Evolutionary conservation across 345 rosid species (phyloP).

Genomic region (Hypericum androsaemum): DNA sequence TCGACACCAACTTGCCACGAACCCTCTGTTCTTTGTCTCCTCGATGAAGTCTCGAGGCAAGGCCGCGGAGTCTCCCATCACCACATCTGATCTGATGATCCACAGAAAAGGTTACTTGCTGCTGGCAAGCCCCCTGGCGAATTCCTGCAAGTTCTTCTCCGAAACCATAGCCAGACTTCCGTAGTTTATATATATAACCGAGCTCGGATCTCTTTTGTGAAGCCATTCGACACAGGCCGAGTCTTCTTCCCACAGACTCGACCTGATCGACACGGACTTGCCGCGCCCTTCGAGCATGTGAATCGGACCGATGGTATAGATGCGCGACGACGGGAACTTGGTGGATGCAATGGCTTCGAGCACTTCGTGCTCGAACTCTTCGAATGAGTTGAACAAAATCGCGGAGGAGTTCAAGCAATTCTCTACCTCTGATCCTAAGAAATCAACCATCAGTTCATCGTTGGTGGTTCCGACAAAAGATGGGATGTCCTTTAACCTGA

Average conservation of each 20-base stretch:
- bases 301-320: slow-evolving; percentile 29
- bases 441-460: slow-evolving; percentile 28
- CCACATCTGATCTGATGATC: slow-evolving; percentile 24
- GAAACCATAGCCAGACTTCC: slow-evolving; percentile 18
- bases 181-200: slow-evolving; percentile 20
- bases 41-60: slow-evolving; percentile 17
- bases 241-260: slow-evolving; percentile 30
- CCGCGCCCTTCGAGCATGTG: slow-evolving; percentile 19
- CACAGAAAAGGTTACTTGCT: slow-evolving; percentile 26
- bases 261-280: slow-evolving; percentile 8
- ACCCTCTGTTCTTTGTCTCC: slow-evolving; percentile 18
- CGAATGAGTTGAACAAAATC: slow-evolving; percentile 32
- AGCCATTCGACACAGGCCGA: slow-evolving; percentile 21
- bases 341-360: slow-evolving; percentile 16
- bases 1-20: slow-evolving; percentile 25
- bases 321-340: slow-evolving; percentile 9
- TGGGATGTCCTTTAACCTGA: slow-evolving; percentile 30
- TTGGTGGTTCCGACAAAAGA: slow-evolving; percentile 22
- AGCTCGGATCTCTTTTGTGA: slow-evolving; percentile 6
- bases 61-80: slow-evolving; percentile 17
- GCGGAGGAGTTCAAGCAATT: slow-evolving; percentile 21
- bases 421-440: slow-evolving; percentile 1
- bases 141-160: slow-evolving; percentile 19
- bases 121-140: slow-evolving; percentile 33
- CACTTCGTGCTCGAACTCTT: slow-evolving; percentile 25